Conservation (phyloP, 2,329 filamentous ascomycete species). For the Colletotrichum cordylinicola region DNA sequence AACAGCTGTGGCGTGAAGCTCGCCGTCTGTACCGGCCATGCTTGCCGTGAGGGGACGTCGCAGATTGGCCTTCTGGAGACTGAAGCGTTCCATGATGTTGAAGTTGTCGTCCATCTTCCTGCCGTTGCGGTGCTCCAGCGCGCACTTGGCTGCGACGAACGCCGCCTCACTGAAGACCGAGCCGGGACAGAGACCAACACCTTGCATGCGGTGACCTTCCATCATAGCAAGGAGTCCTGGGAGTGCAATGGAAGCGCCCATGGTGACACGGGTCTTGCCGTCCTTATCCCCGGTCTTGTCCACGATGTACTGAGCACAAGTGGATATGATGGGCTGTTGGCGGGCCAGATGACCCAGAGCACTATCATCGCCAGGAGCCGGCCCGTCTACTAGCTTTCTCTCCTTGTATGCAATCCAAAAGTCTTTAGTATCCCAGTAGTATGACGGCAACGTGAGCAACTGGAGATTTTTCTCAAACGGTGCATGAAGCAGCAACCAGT, state of each 20-base stretch:
- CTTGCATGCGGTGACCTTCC: not conserved
- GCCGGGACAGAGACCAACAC: not conserved
- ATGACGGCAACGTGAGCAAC: not conserved
- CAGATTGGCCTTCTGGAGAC: not conserved
- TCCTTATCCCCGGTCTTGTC: not conserved
- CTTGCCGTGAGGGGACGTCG: not conserved
- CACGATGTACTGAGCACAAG: not conserved
- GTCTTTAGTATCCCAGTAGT: conserved; percentile 1
- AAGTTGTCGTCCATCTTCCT: not conserved
- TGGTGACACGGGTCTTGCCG: not conserved
- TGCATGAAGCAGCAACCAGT: not conserved
- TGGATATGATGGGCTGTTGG: not conserved
- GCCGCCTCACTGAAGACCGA: not conserved
- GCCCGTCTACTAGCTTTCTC: not conserved
- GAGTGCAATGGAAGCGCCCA: not conserved
- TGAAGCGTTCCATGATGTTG: not conserved
- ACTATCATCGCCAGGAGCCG: not conserved
- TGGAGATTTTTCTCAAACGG: not conserved
- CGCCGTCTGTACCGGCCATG: not conserved
- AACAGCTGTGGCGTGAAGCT: not conserved
- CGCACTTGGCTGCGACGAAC: not conserved
- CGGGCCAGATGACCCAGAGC: not conserved
- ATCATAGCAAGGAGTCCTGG: not conserved
- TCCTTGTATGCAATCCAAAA: conserved; percentile 5
- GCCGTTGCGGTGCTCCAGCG: not conserved